Evolutionary conservation across 371 early-diverging fungal species (phyloP).

Genomic region (Mucor saturninus): DNA sequence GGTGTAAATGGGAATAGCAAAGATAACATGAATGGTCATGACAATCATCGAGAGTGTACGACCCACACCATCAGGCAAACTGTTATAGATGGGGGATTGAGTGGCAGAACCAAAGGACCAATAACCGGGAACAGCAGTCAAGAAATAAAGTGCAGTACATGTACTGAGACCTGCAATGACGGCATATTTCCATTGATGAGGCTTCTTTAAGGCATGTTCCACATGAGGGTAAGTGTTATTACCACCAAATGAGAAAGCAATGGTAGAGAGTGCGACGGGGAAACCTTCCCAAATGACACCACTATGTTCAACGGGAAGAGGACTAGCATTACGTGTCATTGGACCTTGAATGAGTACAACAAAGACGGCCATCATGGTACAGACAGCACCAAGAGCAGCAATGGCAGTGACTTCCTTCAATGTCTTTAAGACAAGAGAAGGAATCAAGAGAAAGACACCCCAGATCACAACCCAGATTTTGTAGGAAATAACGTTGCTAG

Average conservation of each 20-base stretch:
- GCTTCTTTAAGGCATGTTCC: constrained; percentile 83
- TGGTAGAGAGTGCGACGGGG: constrained; percentile 64
- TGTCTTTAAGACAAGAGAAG: constrained; percentile 74
- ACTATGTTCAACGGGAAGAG: constrained; percentile 21
- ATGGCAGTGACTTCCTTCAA: constrained; percentile 79
- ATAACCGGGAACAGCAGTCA: constrained; percentile 85
- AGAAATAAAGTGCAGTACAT: constrained; percentile 76
- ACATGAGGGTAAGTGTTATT: constrained; percentile 71
- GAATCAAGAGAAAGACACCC: constrained; percentile 68
- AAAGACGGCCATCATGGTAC: constrained; percentile 58
- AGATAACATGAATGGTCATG: constrained; percentile 84
- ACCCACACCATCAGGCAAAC: constrained; percentile 69
- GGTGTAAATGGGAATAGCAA: constrained; percentile 87
- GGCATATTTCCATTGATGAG: constrained; percentile 78
- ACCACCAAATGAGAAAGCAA: constrained; percentile 67
- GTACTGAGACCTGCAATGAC: constrained; percentile 71
- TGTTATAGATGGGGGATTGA: constrained; percentile 77
- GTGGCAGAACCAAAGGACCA: constrained; percentile 76
- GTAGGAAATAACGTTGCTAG: constrained; percentile 24
- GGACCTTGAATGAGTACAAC: constrained; percentile 49
- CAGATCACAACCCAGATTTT: constrained; percentile 70
- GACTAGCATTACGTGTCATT: constrained; percentile 28
- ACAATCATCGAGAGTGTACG: constrained; percentile 73
- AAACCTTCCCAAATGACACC: constrained; percentile 57
- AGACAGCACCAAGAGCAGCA: constrained; percentile 47